Evolutionary conservation across 129 eudicot species (phyloP), one percentile per base, ranked within the genome.

Genomic region (Tanacetum coccineum): DNA sequence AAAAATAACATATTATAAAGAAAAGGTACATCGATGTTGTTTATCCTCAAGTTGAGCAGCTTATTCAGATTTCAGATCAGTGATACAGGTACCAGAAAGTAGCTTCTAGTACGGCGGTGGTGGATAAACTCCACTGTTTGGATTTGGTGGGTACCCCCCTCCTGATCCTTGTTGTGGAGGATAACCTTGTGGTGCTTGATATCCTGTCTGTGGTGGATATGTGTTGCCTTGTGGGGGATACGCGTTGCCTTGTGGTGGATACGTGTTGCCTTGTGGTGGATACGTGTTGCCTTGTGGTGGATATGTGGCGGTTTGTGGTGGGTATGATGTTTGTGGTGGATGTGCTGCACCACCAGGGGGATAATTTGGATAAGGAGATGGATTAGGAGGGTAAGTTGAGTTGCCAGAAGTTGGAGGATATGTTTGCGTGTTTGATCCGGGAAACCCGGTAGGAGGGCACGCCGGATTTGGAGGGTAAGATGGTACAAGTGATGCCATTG

Each of bases 141-240:
- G 68, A 3, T 73, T 73, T 32, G 74, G 79, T 50, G 73, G 79
- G 46, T 60, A 74, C 40, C 36, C 67, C 52, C 79, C 79, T 18
- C 49, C 49, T 9, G 66, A 32, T 61, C 49, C 49, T 59, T 59
- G 62, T 36, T 67, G 79, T 50, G 60, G 36, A 7, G 78, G 78
- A 56, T 74, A 74, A 45, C 78, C 78, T 66, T 74, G 78, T 74
- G 78, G 73, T 66, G 78, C 57, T 54, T 50, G 76, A 49, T 71
- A 71, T 26, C 60, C 36, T 10, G 65, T 15, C n/a, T 66, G 71
- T 11, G 74, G 74, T 17, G 66, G 74, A 26, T 70, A 70, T 12
- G 60, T 1, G 63, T 32, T 20, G 62, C n/a, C 19, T 54, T 49
- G 36, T 40, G 73, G 73, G 7, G 61, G 71, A n/a, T 64, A 64